Evolutionary conservation across 192 early-diverging fungal genomes (phyloP), one percentile per base, ranked within the genome.

Genomic region (Spinellus fusiger): DNA sequence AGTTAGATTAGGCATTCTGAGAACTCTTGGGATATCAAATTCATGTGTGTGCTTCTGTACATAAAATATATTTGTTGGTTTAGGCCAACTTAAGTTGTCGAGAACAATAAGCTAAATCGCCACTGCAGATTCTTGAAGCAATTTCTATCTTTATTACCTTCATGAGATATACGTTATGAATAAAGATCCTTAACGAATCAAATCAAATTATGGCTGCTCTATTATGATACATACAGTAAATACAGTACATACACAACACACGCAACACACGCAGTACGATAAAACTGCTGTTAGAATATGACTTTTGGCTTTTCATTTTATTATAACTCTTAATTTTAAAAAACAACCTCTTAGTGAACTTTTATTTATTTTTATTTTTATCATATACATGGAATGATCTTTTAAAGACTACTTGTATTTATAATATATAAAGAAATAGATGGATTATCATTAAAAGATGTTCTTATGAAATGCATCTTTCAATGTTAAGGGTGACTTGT

Each of bases 401-500:
- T 53, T 53, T 53, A 53, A 53, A 53, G 51, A 29, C 29, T 32
- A 53, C 29, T 53, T 53, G 1, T 32, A 56, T 38, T 56, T 5
- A 26, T 35, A 56, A 34, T 35, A 56, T 35, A 54, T 32, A 31
- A 54, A 31, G 15, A 31, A 31, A 18, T 27, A 54, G 52, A 54
- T 33, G 32, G 52, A 54, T 31, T 16, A 58, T 48, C 5, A 48
- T 48, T 44, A 58, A 7, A 58, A 47, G 28, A 28, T 58, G 28
- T 58, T 46, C 25, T 47, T 48, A 58, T 47, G 37, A 58, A 47
- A 58, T 16, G 12, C 56, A 58, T 58, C 44, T 32, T 58, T 54
- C 52, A 54, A 54, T 54, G 32, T 32, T 54, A 34, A 54, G 27
- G 32, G 32, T 20, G 52, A 54, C 52, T 54, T 54, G 32, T 54